Base-by-base conservation (phyloP, 805 yeast genomes). In the Pichia cephalocereana region DNA sequence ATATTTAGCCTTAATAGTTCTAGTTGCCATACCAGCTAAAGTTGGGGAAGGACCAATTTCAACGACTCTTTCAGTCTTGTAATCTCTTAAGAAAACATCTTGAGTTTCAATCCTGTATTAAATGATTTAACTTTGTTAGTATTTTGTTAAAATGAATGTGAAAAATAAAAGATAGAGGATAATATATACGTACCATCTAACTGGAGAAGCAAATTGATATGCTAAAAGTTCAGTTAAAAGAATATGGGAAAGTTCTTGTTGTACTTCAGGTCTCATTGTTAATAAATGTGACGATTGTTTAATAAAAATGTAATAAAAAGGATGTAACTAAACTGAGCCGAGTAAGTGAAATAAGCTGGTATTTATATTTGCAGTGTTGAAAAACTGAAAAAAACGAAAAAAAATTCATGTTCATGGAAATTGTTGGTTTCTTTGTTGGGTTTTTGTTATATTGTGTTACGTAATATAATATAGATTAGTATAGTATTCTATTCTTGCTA, bases 21-120 rank as follows among this genome's bases (percentile, higher is more conserved):
- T 83, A 58, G 86, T 80, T 55, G 99, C 98, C 99, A 93, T 93
- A 57, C 98, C 98, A 39, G 97, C 93, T 66, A 93, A 77, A 41
- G 99, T 93, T 52, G 99, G 98, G 44, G 98, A 89, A 52, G 99
- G 99, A 48, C 99, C 99, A 55, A 93, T 87, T 70, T 93, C 99
- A 57, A 93, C 96, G 53, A 93, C 91, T 64, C 99, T 80, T 72
- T 95, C 99, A 53, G 97, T 85, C 70, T 91, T 89, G 79, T 80
- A 84, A 60, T 89, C 93, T 67, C 86, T 86, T 66, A 93, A 79
- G 66, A 93, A 86, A 50, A 93, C 98, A 73, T 93, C 99, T 71
- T 93, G 99, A 53, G 99, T 93, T 68, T 95, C 99, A 68, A 95
- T 93, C 72, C 69, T 65, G 28, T 34, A 44, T 5, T 23, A 23